Percentiles rank a stretch among this genome's conserved stretches.
Conservation (phyloP, 805 yeast species). For the Saccharomycopsis vini region DNA sequence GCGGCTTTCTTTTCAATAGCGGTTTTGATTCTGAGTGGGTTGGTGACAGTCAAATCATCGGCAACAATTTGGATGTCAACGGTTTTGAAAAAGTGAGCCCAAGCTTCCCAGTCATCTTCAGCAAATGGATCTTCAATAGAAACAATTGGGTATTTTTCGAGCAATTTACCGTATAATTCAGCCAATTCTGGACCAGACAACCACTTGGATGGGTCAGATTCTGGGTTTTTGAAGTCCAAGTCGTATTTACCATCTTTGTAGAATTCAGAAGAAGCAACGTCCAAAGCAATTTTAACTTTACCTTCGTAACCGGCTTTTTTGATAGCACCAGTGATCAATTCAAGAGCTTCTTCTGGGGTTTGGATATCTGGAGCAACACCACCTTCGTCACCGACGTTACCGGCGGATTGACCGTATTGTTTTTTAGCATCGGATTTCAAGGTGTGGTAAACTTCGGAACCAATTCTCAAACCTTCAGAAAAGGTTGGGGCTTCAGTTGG, state of each 20-base stretch:
- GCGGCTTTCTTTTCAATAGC: conserved; percentile 97
- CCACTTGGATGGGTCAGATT: conserved; percentile 86
- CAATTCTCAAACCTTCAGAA: conserved; percentile 94
- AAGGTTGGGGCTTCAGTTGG: conserved; percentile 87
- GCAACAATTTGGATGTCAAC: conserved; percentile 86
- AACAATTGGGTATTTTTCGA: conserved; percentile 91
- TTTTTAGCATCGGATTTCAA: conserved; percentile 88
- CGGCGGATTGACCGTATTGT: conserved; percentile 96
- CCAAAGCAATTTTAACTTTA: conserved; percentile 84
- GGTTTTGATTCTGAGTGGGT: conserved; percentile 87
- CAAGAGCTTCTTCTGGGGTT: conserved; percentile 94
- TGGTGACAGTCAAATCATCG: conserved; percentile 98
- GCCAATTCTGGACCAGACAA: conserved; percentile 83
- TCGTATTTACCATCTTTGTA: conserved; percentile 96
- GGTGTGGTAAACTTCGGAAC: conserved; percentile 96
- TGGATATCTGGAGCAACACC: conserved; percentile 99
- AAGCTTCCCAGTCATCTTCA: conserved; percentile 99
- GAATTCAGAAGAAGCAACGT: conserved; percentile 96
- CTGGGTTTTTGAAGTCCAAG: conserved; percentile 96
- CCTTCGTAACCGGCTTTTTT: conserved; percentile 94
- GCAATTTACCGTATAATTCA: conserved; percentile 67
- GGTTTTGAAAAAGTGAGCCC: conserved; percentile 78
- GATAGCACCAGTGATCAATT: conserved; percentile 84
- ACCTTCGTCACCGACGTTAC: conserved; percentile 99
- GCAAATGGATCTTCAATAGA: conserved; percentile 99